Percentiles rank a stretch among this genome's conserved stretches.
Evolutionary conservation across 2,329 filamentous ascomycete genomes (phyloP).

Genomic region (Sporothrix protearum): DNA sequence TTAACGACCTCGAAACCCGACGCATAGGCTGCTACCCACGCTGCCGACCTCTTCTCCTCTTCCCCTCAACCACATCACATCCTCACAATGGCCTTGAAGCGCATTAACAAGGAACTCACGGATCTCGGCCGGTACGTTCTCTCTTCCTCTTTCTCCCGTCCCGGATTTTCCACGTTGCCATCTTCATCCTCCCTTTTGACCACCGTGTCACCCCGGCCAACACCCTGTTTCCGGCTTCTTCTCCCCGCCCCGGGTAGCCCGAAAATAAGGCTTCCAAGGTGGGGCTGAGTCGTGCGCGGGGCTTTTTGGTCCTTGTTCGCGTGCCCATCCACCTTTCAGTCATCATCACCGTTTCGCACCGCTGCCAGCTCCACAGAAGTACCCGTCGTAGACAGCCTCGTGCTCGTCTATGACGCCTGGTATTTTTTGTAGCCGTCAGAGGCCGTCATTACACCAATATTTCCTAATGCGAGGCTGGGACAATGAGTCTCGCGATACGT

Average conservation of each 20-base stretch:
- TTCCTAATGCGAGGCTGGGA: neutral
- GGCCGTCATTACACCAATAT: neutral
- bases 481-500: neutral
- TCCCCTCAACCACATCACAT: slow-evolving; percentile 24
- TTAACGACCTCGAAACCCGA: neutral
- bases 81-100: slow-evolving; percentile 75
- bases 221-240: neutral
- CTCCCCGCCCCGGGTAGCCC: slow-evolving; percentile 16
- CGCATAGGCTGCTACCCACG: slow-evolving; percentile 12
- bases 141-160: neutral
- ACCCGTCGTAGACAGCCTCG: neutral
- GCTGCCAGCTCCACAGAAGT: neutral
- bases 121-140: slow-evolving; percentile 73
- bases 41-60: slow-evolving; percentile 12
- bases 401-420: neutral
- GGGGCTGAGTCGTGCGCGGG: slow-evolving; percentile 26
- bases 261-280: slow-evolving; percentile 28
- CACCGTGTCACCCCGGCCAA: neutral
- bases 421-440: neutral
- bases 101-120: slow-evolving; percentile 91
- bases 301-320: slow-evolving; percentile 2
- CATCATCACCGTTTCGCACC: slow-evolving; percentile 24
- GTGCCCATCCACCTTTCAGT: slow-evolving; percentile 3
- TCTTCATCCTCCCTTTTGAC: too few relatives aligned
- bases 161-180: too few relatives aligned